Conservation (phyloP, 2,329 filamentous ascomycete genomes). For the Erysiphe pulchra region DNA sequence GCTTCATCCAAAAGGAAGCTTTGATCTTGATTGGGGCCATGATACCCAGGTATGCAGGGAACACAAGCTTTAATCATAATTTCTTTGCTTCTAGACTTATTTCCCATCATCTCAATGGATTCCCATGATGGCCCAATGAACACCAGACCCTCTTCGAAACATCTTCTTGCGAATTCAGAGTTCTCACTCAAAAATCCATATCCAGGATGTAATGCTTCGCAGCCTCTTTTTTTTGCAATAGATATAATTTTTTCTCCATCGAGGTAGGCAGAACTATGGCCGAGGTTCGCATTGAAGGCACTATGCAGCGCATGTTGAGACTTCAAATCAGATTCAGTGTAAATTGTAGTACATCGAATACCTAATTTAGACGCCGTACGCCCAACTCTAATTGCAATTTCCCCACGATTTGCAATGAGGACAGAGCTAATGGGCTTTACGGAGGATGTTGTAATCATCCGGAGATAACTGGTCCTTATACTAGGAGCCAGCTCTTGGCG, state of each 20-base stretch:
- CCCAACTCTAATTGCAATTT: constrained; percentile 85
- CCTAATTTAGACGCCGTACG: constrained; percentile 70
- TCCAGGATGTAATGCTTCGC: constrained; percentile 79
- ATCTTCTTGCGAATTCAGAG: constrained; percentile 65
- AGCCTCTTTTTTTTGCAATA: constrained; percentile 63
- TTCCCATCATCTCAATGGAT: constrained; percentile 74
- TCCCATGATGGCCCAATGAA: constrained; percentile 79
- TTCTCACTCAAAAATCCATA: constrained; percentile 96
- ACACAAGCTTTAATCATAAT: constrained; percentile 94
- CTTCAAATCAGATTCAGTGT: constrained; percentile 70
- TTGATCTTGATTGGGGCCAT: constrained; percentile 57
- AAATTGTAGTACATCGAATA: constrained; percentile 80
- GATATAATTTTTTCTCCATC: constrained; percentile 82
- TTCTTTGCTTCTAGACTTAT: constrained; percentile 80
- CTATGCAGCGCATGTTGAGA: constrained; percentile 76
- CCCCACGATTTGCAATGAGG: constrained; percentile 86
- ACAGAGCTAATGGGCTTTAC: constrained; percentile 40
- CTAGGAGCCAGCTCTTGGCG: too few relatives aligned
- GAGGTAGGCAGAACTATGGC: constrained; percentile 63
- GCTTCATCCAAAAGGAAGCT: constrained; percentile 39
- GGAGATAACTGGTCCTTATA: too few relatives aligned
- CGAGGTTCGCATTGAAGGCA: constrained; percentile 61
- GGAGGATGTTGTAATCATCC: neutral
- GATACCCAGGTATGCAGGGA: constrained; percentile 88
- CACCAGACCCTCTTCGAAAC: constrained; percentile 67